Conservation (phyloP, 83 land plant species). For the Isoetes engelmannii region DNA sequence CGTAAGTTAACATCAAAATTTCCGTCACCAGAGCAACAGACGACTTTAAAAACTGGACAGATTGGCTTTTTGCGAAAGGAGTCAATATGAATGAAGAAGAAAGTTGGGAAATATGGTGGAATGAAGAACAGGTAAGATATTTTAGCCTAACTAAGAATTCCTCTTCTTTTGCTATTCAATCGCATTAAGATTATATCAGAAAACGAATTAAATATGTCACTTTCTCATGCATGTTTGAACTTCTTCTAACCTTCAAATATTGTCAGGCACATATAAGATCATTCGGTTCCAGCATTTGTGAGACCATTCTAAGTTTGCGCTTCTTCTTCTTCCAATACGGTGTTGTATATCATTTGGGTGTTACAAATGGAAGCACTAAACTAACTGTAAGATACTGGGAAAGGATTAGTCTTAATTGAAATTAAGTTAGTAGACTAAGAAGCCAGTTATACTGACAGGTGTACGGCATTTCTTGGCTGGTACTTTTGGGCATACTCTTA, state of each 20-base stretch:
- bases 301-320: slow-evolving; percentile 63
- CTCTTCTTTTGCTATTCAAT: too few relatives aligned
- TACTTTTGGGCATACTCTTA: neutral
- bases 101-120: slow-evolving; percentile 28
- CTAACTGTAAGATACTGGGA: slow-evolving; percentile 36
- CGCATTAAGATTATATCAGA: too few relatives aligned
- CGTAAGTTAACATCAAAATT: neutral
- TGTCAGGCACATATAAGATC: slow-evolving; percentile 62
- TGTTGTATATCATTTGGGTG: slow-evolving; percentile 61
- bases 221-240: neutral
- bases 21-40: slow-evolving; percentile 12
- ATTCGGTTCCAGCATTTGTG: slow-evolving; percentile 51
- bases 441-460: neutral
- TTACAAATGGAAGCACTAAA: slow-evolving; percentile 40
- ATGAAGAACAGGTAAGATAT: slow-evolving; percentile 20
- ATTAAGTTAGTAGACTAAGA: neutral
- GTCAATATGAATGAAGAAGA: slow-evolving; percentile 27
- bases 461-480: slow-evolving; percentile 4
- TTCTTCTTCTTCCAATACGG: slow-evolving; percentile 87
- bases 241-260: neutral
- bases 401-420: neutral
- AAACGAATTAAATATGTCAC: neutral
- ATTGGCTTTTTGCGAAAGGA: slow-evolving; percentile 23
- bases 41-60: slow-evolving; percentile 23
- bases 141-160: too few relatives aligned